Evolutionary conservation across 495 filamentous ascomycete species (phyloP), one percentile per base, ranked within the genome.

Genomic region (Pseudevernia furfuracea): DNA sequence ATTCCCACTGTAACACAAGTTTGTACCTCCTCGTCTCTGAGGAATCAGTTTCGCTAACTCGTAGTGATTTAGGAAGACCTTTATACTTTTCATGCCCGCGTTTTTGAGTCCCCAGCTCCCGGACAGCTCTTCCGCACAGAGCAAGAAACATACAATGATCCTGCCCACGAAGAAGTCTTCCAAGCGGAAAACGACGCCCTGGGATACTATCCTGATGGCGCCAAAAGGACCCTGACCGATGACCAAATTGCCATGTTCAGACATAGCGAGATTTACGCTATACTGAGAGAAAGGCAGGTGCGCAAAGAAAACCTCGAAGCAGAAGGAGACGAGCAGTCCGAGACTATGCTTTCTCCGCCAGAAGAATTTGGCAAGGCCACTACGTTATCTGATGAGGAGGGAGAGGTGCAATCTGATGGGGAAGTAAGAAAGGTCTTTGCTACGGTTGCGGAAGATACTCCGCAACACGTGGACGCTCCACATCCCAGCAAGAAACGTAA

Each of bases 201-300:
- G 17, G 95, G 92, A 30, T 94, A 91, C 74, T 98, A 97, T 71
- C 77, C 82, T 9, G 92, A 97, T 68, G 93, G 95, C 19, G 84
- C 85, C 61, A 96, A 96, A 73, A 86, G 95, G 9, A 96, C 92
- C 10, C 77, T 98, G 59, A 97, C 95, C 3, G 90, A 96, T 73
- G 89, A 90, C 62, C 89, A 98, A 75, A 90, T 97, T 53, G 85
- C 81, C 23, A 94, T 96, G 46, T 96, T 97, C 71, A 80, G 94
- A 64, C 89, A 94, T 72, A 94, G 87, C 19, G 94, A 98, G 75
- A 82, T 97, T 52, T 85, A 96, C 70, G 70, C 80, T 11, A 75
- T 96, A 23, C 75, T 90, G 5, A 82, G 87, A 14, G 79, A 79
- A 64, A 74, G 74, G 68, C 73, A 79, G 69, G 70, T 75, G 17